These are phyloP conservation scores for Linanthus parryae DNA, from an alignment of 148 eudicot genomes.

Conservation along the genomic window DNA sequence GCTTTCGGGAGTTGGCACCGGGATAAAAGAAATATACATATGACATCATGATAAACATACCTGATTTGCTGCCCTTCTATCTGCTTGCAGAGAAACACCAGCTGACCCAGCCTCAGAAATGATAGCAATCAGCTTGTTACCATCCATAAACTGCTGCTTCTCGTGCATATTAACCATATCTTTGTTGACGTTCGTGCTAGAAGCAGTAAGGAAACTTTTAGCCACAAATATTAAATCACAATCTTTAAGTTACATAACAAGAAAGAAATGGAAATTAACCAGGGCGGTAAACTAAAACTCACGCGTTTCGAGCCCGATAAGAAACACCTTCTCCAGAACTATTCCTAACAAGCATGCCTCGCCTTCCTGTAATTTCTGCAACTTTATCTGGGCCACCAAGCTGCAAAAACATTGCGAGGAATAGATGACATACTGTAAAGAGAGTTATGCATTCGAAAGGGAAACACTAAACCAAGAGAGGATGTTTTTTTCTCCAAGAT, in stretches of 20 bases:
- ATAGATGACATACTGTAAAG: not conserved
- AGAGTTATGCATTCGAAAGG: no score
- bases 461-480: no score
- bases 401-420: no score
- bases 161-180: slow-evolving; percentile 99
- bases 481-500: no score
- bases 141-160: slow-evolving; percentile 87
- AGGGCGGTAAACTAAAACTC: slow-evolving; percentile 27
- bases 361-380: slow-evolving; percentile 89
- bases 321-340: slow-evolving; percentile 84
- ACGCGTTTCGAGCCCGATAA: slow-evolving; percentile 91
- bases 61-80: slow-evolving; percentile 90
- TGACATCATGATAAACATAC: slow-evolving; percentile 21
- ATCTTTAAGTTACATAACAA: no score
- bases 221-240: no score
- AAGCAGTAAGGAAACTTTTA: slow-evolving; percentile 14
- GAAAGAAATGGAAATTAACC: slow-evolving; percentile 3
- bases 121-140: slow-evolving; percentile 71
- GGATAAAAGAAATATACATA: no score
- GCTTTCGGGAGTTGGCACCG: not conserved
- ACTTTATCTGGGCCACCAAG: slow-evolving; percentile 95
- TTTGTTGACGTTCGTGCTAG: slow-evolving; percentile 79
- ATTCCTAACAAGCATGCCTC: slow-evolving; percentile 84
- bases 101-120: slow-evolving; percentile 98
- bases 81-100: slow-evolving; percentile 95